phyloP scores from a whole-genome alignment of 2,329 filamentous ascomycete genomes.

The Fusarium azukiicola region DNA sequence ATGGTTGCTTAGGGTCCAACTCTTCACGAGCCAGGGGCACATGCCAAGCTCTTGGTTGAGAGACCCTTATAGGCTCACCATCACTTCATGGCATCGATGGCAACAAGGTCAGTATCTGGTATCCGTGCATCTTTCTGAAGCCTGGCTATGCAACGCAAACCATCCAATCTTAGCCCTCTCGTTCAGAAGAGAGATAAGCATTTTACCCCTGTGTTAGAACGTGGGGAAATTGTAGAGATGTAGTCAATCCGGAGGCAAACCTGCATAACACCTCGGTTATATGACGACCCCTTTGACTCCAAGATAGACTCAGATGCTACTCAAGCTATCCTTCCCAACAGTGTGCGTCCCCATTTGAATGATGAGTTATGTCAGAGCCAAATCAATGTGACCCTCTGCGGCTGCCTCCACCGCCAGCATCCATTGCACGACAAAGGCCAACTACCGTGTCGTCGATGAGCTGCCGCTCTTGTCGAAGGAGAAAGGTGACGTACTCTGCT shows the following conservation, averaged over 20 bases:
- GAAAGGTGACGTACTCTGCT: slow-evolving; percentile 24
- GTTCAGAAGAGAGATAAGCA: slow-evolving; percentile 13
- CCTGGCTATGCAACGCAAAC: not conserved
- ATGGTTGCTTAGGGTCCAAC: no score
- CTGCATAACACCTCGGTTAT: not conserved
- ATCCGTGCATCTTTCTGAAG: no score
- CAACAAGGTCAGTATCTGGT: no score
- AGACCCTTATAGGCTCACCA: no score
- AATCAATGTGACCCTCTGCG: slow-evolving; percentile 6
- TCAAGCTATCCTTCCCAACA: not conserved
- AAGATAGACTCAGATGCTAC: not conserved
- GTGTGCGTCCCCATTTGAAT: not conserved
- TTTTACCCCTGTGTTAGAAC: slow-evolving; percentile 3
- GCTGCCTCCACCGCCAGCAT: slow-evolving; percentile 10
- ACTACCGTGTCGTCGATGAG: slow-evolving; percentile 31
- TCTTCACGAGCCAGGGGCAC: no score
- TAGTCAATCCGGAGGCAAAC: not conserved
- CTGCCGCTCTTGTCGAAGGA: slow-evolving; percentile 35
- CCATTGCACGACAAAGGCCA: not conserved
- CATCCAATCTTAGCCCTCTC: not conserved
- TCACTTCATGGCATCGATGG: no score
- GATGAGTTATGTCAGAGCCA: not conserved
- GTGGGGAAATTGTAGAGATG: slow-evolving; percentile 17
- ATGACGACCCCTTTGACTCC: not conserved
- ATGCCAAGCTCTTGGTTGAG: no score